These are phyloP conservation scores for Fragilaria crotonensis DNA, from an alignment of 108 stramenopile species.

Conservation along the genomic window DNA sequence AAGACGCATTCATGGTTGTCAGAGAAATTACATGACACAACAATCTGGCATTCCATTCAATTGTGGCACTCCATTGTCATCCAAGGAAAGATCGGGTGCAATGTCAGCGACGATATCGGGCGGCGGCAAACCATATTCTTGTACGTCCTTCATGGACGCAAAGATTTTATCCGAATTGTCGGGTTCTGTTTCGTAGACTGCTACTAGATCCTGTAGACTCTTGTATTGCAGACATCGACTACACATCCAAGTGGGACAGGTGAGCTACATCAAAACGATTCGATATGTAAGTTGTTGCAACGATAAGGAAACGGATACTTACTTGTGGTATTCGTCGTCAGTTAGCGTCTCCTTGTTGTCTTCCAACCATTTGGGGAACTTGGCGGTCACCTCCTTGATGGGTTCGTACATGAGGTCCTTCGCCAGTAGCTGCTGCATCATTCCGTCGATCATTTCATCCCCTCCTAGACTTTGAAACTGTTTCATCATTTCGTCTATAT, in stretches of 20 bases:
- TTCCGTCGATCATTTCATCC: conserved; percentile 82
- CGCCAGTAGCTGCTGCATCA: conserved; percentile 86
- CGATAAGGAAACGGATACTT: conserved; percentile 13
- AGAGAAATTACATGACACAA: background rate
- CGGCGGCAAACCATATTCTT: conserved; percentile 94
- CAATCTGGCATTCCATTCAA: conserved; percentile 31
- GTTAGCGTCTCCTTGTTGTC: conserved; percentile 38
- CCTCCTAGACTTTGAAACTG: conserved; percentile 6
- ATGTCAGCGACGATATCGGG: conserved; percentile 91
- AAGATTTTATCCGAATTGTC: conserved; percentile 55
- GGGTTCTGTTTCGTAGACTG: conserved; percentile 90
- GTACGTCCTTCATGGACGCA: conserved; percentile 88
- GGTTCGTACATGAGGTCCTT: conserved; percentile 96
- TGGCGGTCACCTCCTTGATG: conserved; percentile 79
- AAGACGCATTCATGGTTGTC: background rate
- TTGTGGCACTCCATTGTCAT: conserved; percentile 91
- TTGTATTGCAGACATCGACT: conserved; percentile 83
- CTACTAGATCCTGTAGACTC: conserved; percentile 83
- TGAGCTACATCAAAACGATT: background rate
- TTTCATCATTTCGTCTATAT: conserved; percentile 3
- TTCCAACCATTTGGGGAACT: conserved; percentile 92
- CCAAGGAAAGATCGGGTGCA: conserved; percentile 94
- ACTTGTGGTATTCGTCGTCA: conserved; percentile 48
- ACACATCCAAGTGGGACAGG: conserved; percentile 12
- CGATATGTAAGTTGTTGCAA: conserved; percentile 8